A percentile compares a stretch with the other conserved stretches of the same genome.
These are phyloP conservation scores for Penicillium maclennaniae DNA, from an alignment of 495 filamentous ascomycete genomes.

Conservation along the genomic window DNA sequence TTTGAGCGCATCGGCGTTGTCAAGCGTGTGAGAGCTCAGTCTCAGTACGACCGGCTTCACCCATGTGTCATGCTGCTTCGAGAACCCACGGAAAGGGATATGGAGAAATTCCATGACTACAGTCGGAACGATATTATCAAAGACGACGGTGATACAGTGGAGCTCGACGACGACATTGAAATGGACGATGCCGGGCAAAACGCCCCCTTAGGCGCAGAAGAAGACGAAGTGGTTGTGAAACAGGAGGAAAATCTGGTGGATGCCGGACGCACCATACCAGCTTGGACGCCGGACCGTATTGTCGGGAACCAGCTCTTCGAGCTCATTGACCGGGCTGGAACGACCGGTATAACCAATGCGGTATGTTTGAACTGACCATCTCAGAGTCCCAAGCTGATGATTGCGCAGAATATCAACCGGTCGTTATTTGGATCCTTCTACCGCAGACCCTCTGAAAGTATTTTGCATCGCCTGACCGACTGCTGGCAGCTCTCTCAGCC, in stretches of 20 bases:
- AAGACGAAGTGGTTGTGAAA: slow-evolving; percentile 20
- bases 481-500: slow-evolving; percentile 62
- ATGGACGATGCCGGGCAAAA: slow-evolving; percentile 21
- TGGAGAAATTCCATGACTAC: slow-evolving; percentile 51
- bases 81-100: slow-evolving; percentile 65
- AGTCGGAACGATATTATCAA: slow-evolving; percentile 27
- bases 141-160: slow-evolving; percentile 34
- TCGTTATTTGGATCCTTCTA: slow-evolving; percentile 51
- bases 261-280: slow-evolving; percentile 39
- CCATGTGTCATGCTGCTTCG: slow-evolving; percentile 70
- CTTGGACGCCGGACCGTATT: slow-evolving; percentile 52
- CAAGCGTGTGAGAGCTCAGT: slow-evolving; percentile 61
- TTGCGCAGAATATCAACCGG: slow-evolving; percentile 45
- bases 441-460: slow-evolving; percentile 55
- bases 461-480: slow-evolving; percentile 53
- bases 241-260: slow-evolving; percentile 29
- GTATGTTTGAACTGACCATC: slow-evolving; percentile 26
- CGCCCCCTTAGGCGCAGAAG: slow-evolving; percentile 11
- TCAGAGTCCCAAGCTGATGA: not conserved
- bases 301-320: slow-evolving; percentile 55
- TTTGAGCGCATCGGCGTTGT: slow-evolving; percentile 66
- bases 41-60: slow-evolving; percentile 42
- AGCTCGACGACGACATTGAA: slow-evolving; percentile 39
- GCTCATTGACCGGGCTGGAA: slow-evolving; percentile 46
- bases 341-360: slow-evolving; percentile 48